Evolutionary conservation across 2,329 filamentous ascomycete genomes (phyloP).

Genomic region (Colletotrichum sp.): DNA sequence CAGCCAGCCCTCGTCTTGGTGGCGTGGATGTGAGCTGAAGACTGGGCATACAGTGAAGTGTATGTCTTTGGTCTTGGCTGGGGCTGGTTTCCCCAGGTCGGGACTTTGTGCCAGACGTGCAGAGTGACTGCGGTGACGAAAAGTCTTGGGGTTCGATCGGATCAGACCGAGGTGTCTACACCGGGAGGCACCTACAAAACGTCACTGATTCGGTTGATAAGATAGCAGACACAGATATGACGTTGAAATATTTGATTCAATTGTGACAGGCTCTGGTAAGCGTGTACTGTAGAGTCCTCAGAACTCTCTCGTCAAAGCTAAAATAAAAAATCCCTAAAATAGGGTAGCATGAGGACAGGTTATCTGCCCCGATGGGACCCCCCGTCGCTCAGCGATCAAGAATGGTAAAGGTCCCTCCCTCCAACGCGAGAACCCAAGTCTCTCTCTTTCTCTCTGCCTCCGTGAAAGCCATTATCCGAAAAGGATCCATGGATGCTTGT

Average conservation of each 20-base stretch:
- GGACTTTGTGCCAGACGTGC: background rate
- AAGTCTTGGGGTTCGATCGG: background rate
- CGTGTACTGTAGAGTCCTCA: slow-evolving; percentile 1
- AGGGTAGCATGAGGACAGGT: background rate
- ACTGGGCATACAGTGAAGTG: background rate
- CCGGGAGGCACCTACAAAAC: background rate
- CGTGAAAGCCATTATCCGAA: background rate
- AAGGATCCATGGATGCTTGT: background rate
- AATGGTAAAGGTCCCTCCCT: background rate
- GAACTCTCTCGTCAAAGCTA: background rate
- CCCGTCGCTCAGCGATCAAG: slow-evolving; percentile 10
- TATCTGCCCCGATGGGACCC: background rate
- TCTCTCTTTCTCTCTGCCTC: background rate
- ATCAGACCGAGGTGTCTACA: background rate
- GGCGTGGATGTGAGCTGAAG: background rate
- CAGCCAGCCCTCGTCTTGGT: background rate
- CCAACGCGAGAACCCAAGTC: background rate
- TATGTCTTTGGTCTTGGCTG: background rate
- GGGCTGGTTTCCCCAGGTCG: background rate
- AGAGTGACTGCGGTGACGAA: background rate
- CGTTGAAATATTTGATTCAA: background rate
- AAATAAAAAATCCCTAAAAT: background rate
- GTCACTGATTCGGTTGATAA: background rate
- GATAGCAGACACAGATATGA: background rate
- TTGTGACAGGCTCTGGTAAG: slow-evolving; percentile 3